Evolutionary conservation across 495 filamentous ascomycete species (phyloP).

Genomic region (Penicillium coprophilum): DNA sequence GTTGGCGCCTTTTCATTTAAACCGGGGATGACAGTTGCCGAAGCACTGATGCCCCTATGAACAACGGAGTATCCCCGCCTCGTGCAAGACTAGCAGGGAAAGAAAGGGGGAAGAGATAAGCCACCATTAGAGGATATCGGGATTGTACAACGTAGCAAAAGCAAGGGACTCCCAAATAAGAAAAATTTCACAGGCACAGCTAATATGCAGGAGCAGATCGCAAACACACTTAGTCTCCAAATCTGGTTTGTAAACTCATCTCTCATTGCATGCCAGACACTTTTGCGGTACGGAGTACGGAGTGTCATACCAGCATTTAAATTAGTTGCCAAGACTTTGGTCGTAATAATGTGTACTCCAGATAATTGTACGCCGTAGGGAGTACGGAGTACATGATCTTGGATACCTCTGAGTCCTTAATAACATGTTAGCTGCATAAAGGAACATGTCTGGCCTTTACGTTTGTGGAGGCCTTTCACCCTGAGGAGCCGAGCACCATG

Average conservation of each 20-base stretch:
- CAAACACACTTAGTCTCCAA: conserved; percentile 15
- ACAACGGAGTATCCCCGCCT: conserved; percentile 5
- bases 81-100: conserved; percentile 1
- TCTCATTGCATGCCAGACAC: conserved; percentile 21
- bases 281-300: too few species aligned
- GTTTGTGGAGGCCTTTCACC: conserved; percentile 14
- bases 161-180: conserved; percentile 26
- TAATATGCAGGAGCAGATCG: conserved; percentile 21
- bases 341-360: background rate
- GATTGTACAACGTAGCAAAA: conserved; percentile 21
- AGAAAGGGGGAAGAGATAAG: conserved; percentile 13
- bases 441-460: background rate
- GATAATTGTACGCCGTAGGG: conserved; percentile 5
- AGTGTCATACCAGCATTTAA: conserved; percentile 1
- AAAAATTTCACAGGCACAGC: conserved; percentile 19
- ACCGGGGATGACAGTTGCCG: conserved; percentile 8
- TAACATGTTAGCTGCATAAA: background rate
- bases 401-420: background rate
- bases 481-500: conserved; percentile 15
- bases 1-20: conserved; percentile 1
- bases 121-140: conserved; percentile 9
- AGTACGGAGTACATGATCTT: too few species aligned
- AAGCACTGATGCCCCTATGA: conserved; percentile 10
- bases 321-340: background rate
- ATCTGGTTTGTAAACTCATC: conserved; percentile 8